Evolutionary conservation across 306 rosid species (phyloP), one percentile per base, ranked within the genome.

Genomic region (Castanea crenata): DNA sequence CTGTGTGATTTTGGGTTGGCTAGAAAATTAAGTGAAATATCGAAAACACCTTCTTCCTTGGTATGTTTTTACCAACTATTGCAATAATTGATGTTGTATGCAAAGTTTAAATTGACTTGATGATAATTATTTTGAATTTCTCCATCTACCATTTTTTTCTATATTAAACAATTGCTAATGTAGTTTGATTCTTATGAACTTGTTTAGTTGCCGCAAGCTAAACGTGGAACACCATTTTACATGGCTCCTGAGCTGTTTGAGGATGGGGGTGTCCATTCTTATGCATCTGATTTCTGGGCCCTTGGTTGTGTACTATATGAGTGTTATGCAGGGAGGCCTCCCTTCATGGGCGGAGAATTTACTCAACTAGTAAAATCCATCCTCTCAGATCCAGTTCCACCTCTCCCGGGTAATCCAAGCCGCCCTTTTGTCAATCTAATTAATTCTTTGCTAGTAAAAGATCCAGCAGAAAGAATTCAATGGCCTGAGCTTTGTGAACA

Each of bases 161-260:
- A 41, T 29, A 31, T 14, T 21, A 58, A 65, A 63, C 44, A 61
- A 79, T 29, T 69, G 52, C 58, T 88, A 62, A 86, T 71, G 41
- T 65, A 68, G 59, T 75, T 83, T 74, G 78, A 69, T 46, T 74
- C 73, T 78, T 71, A 46, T 83, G 68, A 55, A 77, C 80, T 38
- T 85, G 71, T 90, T 68, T 74, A 93, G 99, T 86, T 89, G 84
- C 94, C 99, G 6, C 97, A 88, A 85, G 92, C 99, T 74, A 95
- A 90, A 83, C 98, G 98, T 32, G 99, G 99, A 87, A 93, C 99
- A 25, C 99, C 99, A 35, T 91, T 85, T 81, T 95, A 95, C 83
- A 95, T 95, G 99, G 99, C 99, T 85, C 99, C 99, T 1, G 99
- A 95, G 88, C 91, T 95, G 83, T 95, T 95, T 83, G 97, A 93